A percentile compares a stretch with the other conserved stretches of the same genome.
phyloP scores from a whole-genome alignment of 768 basidiomycete genomes.

The Gautieria morchelliformis region DNA sequence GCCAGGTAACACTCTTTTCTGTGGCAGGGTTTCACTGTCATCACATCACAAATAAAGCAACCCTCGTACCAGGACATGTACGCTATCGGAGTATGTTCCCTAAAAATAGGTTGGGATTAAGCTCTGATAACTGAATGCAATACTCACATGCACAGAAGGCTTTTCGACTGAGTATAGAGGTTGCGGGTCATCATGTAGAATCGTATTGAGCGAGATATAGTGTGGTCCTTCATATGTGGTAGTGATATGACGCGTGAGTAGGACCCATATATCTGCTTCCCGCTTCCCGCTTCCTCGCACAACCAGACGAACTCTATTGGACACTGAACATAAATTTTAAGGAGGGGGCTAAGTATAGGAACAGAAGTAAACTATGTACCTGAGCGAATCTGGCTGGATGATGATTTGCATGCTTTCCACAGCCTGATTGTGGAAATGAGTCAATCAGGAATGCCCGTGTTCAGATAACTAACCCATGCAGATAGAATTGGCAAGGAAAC shows the following conservation, averaged over 20 bases:
- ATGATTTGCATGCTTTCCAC: constrained; percentile 37
- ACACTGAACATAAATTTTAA: not conserved
- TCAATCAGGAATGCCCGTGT: not conserved
- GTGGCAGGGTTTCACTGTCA: constrained; percentile 6
- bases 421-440: constrained; percentile 13
- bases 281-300: constrained; percentile 8
- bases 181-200: constrained; percentile 14
- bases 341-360: not conserved
- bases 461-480: constrained; percentile 53
- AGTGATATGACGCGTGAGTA: constrained; percentile 67
- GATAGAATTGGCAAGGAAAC: constrained; percentile 37
- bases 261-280: constrained; percentile 59
- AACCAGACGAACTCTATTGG: not conserved
- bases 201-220: constrained; percentile 56
- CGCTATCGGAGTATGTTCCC: constrained; percentile 34
- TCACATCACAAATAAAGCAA: constrained; percentile 2
- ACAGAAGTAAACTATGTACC: not conserved
- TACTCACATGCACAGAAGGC: not conserved
- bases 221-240: constrained; percentile 51
- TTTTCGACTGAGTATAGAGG: not conserved
- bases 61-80: constrained; percentile 33
- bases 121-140: not conserved
- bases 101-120: constrained; percentile 2
- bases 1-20: constrained; percentile 19
- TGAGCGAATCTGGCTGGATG: not conserved